These are phyloP conservation scores for Penicillium hesseltinei DNA, from an alignment of 2,329 filamentous ascomycete species.

Conservation along the genomic window DNA sequence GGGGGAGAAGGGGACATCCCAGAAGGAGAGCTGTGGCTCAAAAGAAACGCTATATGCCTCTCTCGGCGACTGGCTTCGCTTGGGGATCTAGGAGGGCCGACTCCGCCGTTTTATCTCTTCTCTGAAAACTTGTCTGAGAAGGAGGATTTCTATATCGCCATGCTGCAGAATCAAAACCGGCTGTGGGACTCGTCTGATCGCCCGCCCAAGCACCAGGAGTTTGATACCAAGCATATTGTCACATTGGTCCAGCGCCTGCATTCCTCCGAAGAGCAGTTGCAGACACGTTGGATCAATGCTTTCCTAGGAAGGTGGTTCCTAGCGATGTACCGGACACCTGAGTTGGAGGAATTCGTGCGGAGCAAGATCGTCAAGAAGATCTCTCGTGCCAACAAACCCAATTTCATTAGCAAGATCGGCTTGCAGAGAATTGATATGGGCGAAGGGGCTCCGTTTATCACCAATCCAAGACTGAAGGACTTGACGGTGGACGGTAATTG, in stretches of 20 bases:
- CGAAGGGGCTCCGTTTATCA: constrained; percentile 81
- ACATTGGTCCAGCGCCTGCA: constrained; percentile 86
- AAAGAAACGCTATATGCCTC: constrained; percentile 83
- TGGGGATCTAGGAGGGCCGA: constrained; percentile 55
- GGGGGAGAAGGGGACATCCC: constrained; percentile 74
- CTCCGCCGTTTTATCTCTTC: constrained; percentile 90
- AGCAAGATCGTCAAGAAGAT: constrained; percentile 96
- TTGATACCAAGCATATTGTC: constrained; percentile 83
- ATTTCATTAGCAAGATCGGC: constrained; percentile 81
- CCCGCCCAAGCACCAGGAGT: constrained; percentile 69
- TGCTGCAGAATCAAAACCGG: constrained; percentile 80
- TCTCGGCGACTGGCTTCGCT: constrained; percentile 60
- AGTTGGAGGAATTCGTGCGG: constrained; percentile 74
- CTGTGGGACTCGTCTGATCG: constrained; percentile 56
- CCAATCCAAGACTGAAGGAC: constrained; percentile 82
- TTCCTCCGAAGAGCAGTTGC: constrained; percentile 83
- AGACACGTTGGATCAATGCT: constrained; percentile 92
- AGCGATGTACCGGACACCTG: constrained; percentile 77
- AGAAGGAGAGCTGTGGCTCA: constrained; percentile 94
- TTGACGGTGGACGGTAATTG: constrained; percentile 90
- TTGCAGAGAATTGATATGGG: constrained; percentile 83
- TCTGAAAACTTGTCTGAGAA: constrained; percentile 95
- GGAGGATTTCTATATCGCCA: constrained; percentile 95
- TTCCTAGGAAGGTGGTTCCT: constrained; percentile 85
- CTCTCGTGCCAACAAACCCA: constrained; percentile 84